Evolutionary conservation across 495 filamentous ascomycete genomes (phyloP).

Genomic region (Staphylotrichum longicolle): DNA sequence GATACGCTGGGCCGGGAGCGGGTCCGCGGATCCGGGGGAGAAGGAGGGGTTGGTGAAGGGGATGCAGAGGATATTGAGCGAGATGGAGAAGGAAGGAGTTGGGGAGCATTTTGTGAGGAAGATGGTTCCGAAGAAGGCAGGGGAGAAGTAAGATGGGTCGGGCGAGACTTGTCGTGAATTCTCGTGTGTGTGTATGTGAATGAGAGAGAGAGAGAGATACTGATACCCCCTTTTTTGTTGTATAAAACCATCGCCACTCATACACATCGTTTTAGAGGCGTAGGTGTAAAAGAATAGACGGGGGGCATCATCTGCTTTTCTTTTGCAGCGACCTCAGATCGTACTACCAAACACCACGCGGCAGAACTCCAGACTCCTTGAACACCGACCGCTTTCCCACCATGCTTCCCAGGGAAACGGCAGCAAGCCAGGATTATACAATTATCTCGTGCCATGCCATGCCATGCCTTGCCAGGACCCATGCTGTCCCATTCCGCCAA

Average conservation of each 20-base stretch:
- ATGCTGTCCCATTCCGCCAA: too few relatives aligned
- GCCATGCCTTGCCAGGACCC: too few relatives aligned
- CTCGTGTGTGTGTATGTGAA: too few relatives aligned
- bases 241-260: neutral
- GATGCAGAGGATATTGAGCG: constrained; percentile 63
- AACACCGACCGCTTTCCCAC: neutral
- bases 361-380: neutral
- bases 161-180: neutral
- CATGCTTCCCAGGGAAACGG: neutral
- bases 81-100: constrained; percentile 41
- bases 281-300: too few relatives aligned
- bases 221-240: neutral
- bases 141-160: constrained; percentile 3
- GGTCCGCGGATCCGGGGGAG: constrained; percentile 67
- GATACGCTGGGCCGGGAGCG: constrained; percentile 94
- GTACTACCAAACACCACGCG: too few relatives aligned
- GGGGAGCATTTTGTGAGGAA: constrained; percentile 21
- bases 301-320: too few relatives aligned
- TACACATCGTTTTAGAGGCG: neutral
- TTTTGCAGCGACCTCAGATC: too few relatives aligned
- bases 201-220: too few relatives aligned
- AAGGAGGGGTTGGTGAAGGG: constrained; percentile 67
- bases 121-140: constrained; percentile 7
- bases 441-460: neutral
- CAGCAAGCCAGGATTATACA: constrained; percentile 6